These are phyloP conservation scores for Xylaria sp. DNA, from an alignment of 2,329 filamentous ascomycete genomes.

Conservation along the genomic window DNA sequence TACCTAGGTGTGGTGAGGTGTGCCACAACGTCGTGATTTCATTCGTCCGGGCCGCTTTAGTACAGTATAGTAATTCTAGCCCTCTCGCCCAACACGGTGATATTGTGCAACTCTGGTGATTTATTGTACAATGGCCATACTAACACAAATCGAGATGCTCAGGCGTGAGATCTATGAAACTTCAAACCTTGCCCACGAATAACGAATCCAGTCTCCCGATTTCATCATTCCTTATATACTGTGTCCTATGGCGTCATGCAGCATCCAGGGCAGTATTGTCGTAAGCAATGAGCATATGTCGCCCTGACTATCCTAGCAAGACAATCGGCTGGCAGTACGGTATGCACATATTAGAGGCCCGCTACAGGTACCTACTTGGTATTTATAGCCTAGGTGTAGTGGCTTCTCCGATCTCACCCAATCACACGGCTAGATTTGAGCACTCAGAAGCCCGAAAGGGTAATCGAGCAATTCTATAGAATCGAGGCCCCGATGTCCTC, in stretches of 20 bases:
- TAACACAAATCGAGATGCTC: not conserved
- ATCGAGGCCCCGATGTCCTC: too few relatives aligned
- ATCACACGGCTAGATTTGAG: not conserved
- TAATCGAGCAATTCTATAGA: conserved; percentile 9
- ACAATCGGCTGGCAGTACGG: too few relatives aligned
- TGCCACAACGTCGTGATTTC: conserved; percentile 17
- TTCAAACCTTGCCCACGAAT: not conserved
- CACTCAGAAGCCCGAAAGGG: conserved; percentile 14
- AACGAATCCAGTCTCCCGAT: not conserved
- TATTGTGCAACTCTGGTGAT: not conserved
- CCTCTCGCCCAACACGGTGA: not conserved
- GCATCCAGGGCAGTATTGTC: not conserved
- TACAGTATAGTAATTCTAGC: too few relatives aligned
- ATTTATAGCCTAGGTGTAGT: too few relatives aligned
- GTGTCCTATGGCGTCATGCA: conserved; percentile 17
- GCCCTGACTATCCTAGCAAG: not conserved
- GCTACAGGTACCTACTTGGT: not conserved
- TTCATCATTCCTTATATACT: conserved; percentile 8
- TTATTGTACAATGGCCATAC: conserved; percentile 5
- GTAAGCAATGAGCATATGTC: not conserved
- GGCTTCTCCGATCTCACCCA: too few relatives aligned
- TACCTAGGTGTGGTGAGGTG: conserved; percentile 4
- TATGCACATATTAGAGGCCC: too few relatives aligned
- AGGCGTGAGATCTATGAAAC: not conserved
- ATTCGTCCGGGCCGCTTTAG: conserved; percentile 4